phyloP scores from a whole-genome alignment of 169 alveolate genomes.

The Cryptosporidium baileyi region DNA sequence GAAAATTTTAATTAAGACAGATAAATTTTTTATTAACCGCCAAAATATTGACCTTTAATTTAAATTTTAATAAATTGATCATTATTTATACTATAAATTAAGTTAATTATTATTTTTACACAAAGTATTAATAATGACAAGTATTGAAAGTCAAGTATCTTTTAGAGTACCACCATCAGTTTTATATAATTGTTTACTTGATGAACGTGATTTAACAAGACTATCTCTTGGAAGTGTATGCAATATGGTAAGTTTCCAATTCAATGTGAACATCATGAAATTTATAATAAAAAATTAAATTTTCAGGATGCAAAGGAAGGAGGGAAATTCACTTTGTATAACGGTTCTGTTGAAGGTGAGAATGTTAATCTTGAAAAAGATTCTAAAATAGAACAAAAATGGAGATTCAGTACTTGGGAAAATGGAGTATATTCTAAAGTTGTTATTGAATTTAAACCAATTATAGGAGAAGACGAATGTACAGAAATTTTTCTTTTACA shows the following conservation, averaged over 20 bases:
- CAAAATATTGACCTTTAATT: not conserved
- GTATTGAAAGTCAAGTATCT: constrained; percentile 15
- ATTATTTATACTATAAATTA: too few relatives aligned
- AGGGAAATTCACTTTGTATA: constrained; percentile 43
- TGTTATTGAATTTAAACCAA: constrained; percentile 30
- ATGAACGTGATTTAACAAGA: constrained; percentile 45
- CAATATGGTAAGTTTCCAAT: constrained; percentile 32
- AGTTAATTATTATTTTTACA: too few relatives aligned
- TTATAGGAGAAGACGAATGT: constrained; percentile 52
- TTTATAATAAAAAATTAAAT: not conserved
- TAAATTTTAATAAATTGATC: too few relatives aligned
- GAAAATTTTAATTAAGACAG: too few relatives aligned
- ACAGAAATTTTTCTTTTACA: constrained; percentile 25
- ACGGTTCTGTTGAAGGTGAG: constrained; percentile 45
- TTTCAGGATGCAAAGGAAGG: constrained; percentile 58
- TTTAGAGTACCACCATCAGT: constrained; percentile 65
- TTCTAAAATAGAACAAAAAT: constrained; percentile 20
- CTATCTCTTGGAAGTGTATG: constrained; percentile 60
- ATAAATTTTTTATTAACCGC: not conserved
- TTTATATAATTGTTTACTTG: constrained; percentile 20
- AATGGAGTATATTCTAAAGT: constrained; percentile 52
- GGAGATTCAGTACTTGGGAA: constrained; percentile 67
- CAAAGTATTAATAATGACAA: not conserved
- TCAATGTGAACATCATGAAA: not conserved
- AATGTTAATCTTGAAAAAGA: constrained; percentile 1